Evolutionary conservation across 805 yeast species (phyloP), one percentile per base, ranked within the genome.

Genomic region (Saccharomycopsis sp.): DNA sequence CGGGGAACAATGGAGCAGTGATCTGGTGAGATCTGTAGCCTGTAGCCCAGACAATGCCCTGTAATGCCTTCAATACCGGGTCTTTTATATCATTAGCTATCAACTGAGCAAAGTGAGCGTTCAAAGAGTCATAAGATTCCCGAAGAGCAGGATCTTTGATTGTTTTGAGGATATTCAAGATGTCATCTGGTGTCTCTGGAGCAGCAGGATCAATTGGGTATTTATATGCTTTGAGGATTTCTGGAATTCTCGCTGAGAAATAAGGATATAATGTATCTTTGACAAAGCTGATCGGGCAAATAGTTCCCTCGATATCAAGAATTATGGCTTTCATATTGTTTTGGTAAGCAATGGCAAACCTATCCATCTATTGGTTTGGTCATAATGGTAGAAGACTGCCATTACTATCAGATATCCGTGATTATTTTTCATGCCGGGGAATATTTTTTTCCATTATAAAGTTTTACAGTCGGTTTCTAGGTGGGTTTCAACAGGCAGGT

Each of bases 221-320:
- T 62, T 64, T 2, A 58, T 53, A 56, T 66, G 65, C 41, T 52
- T 29, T 12, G 63, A 83, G 65, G 17, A 77, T 58, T 1, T 66
- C 8, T 44, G 88, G 84, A 23, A 84, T 65, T 62, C 79, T 70
- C 2, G 68, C 56, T 2, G 85, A 68, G 63, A 94, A 92, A 67
- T 81, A 91, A 0, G 97, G 97, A 71, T 83, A 86, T 38, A 92
- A 72, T 1, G 74, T 76, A 29, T 88, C 91, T 65, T 87, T 87
- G 49, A 92, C 98, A 67, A 92, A 92, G 0, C 92, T 78, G 20
- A 92, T 91, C 2, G 97, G 92, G 67, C 97, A 92, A 34, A 92
- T 84, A 0, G 97, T 92, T 17, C 98, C 98, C 68, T 92, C 98
- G 41, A 90, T 89, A 64, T 89, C 96, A 3, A 91, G 75, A 1